phyloP scores from a whole-genome alignment of 257 asterid genomes.

The Solanum tacnaense region DNA sequence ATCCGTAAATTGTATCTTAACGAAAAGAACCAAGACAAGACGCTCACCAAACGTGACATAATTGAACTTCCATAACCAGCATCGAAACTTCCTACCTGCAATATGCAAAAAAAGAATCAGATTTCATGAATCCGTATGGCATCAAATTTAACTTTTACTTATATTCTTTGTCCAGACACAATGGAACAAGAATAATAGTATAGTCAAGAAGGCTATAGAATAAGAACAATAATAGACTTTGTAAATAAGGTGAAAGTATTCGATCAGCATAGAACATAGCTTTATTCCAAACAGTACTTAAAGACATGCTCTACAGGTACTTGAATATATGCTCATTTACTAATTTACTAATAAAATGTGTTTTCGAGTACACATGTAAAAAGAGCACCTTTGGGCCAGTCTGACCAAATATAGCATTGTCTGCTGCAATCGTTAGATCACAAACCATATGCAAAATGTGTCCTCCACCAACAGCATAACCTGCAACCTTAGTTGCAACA shows the following conservation, averaged over 20 bases:
- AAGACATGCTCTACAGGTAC: not conserved
- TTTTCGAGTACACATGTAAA: not conserved
- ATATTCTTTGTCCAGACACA: not conserved
- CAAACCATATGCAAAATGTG: conserved; percentile 96
- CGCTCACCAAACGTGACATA: conserved; percentile 77
- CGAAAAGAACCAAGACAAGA: not conserved
- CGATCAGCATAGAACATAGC: not conserved
- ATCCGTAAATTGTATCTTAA: not conserved
- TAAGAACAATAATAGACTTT: not conserved
- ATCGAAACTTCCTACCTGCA: conserved; percentile 96
- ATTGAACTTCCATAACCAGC: conserved; percentile 96
- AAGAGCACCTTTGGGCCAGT: conserved; percentile 79
- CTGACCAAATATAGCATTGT: conserved; percentile 91
- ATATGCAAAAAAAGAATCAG: not conserved
- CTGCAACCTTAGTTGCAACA: conserved; percentile 65
- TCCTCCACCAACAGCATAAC: conserved; percentile 96
- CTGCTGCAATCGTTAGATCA: conserved; percentile 88
- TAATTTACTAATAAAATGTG: not conserved
- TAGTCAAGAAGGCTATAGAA: not conserved
- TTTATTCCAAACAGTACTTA: not conserved
- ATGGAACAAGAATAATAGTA: not conserved
- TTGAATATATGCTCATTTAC: not conserved
- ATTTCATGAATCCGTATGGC: not conserved
- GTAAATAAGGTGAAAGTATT: not conserved
- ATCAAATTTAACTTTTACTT: not conserved